Percentiles rank a stretch among this genome's conserved stretches.
These are phyloP conservation scores for Schoenoplectus tabernaemontani DNA, from an alignment of 202 grass and related monocot genomes.

Conservation along the genomic window DNA sequence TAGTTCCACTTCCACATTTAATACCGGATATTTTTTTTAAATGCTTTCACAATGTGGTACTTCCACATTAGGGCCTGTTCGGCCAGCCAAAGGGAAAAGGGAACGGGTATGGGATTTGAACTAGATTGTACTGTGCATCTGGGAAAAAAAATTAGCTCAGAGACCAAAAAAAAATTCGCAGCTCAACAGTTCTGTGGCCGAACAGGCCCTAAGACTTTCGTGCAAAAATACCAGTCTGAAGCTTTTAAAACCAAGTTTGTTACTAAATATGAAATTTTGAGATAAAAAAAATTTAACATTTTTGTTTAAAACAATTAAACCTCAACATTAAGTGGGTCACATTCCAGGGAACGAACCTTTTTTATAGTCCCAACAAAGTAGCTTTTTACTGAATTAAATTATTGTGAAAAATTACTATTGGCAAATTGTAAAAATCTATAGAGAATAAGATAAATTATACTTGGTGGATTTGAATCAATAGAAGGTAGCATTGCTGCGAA, in stretches of 20 bases:
- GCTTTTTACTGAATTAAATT: background rate
- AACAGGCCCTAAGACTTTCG: too few species aligned
- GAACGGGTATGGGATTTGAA: too few species aligned
- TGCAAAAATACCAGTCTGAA: background rate
- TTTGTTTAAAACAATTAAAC: background rate
- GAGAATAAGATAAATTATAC: background rate
- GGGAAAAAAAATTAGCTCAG: too few species aligned
- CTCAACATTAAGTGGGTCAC: background rate
- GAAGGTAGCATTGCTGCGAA: too few species aligned
- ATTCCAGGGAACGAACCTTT: background rate
- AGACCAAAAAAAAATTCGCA: too few species aligned
- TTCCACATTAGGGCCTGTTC: too few species aligned
- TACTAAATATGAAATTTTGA: background rate
- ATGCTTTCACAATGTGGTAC: background rate
- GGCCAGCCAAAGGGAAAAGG: too few species aligned
- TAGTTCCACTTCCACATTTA: conserved; percentile 8
- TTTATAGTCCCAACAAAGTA: background rate
- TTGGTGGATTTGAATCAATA: background rate
- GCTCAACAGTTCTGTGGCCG: too few species aligned
- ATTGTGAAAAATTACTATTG: background rate
- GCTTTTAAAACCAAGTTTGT: background rate
- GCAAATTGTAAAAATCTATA: background rate
- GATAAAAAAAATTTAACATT: background rate
- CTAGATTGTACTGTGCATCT: too few species aligned
- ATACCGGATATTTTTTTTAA: background rate